These are phyloP conservation scores for Ballota nigra DNA, from an alignment of 257 asterid genomes.

Conservation along the genomic window DNA sequence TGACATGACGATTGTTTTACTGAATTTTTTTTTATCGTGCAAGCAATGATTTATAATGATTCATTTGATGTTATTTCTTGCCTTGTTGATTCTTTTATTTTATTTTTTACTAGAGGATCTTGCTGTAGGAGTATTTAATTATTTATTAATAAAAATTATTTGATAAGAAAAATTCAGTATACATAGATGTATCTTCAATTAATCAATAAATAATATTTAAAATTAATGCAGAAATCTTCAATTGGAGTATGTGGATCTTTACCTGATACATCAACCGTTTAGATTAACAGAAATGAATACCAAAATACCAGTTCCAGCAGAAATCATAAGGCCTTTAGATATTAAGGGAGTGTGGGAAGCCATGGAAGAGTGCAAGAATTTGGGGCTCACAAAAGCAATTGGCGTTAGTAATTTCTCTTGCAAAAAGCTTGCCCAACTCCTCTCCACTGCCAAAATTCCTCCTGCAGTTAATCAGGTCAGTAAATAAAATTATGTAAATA, in stretches of 20 bases:
- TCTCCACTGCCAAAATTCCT: constrained; percentile 38
- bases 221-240: constrained; percentile 30
- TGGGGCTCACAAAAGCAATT: constrained; percentile 35
- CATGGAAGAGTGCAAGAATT: constrained; percentile 44
- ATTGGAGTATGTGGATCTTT: constrained; percentile 37
- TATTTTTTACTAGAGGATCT: too few species aligned
- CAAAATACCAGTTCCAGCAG: constrained; percentile 33
- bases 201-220: too few species aligned
- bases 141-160: too few species aligned
- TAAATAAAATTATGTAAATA: neutral
- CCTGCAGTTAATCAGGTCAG: constrained; percentile 73
- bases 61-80: too few species aligned
- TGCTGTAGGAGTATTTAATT: too few species aligned
- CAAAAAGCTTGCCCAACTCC: constrained; percentile 31
- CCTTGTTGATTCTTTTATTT: too few species aligned
- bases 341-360: constrained; percentile 36
- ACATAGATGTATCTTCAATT: too few species aligned
- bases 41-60: too few species aligned
- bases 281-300: constrained; percentile 36
- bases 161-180: too few species aligned
- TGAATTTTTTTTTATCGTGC: too few species aligned
- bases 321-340: constrained; percentile 35
- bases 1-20: too few species aligned
- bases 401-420: constrained; percentile 47
- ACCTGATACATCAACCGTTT: constrained; percentile 49